Conservation (phyloP, 2,329 filamentous ascomycete genomes). For the Ophiostoma sp. region DNA sequence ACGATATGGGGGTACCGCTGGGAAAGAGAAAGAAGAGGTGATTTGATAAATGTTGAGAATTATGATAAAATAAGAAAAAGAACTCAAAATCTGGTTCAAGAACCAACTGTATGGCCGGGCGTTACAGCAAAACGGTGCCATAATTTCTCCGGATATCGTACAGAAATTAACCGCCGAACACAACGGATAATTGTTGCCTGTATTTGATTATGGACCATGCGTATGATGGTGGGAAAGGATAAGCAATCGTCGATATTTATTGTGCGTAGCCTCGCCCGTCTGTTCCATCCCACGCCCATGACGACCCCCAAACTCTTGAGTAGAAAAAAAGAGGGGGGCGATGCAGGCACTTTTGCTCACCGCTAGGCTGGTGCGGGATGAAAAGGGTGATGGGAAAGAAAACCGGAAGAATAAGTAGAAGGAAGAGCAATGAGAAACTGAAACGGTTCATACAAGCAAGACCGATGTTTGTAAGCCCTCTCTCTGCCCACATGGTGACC, state of each 20-base stretch:
- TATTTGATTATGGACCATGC: background rate
- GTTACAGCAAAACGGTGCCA: background rate
- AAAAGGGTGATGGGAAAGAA: background rate
- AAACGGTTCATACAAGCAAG: background rate
- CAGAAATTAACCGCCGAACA: background rate
- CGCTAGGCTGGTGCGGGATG: constrained; percentile 4
- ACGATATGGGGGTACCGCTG: background rate
- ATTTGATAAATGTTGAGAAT: background rate
- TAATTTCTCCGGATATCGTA: background rate
- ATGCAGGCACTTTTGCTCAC: constrained; percentile 3
- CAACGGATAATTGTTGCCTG: background rate
- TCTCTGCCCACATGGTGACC: too few relatives aligned
- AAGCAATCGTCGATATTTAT: too few relatives aligned
- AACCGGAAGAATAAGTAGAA: background rate
- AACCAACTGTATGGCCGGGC: background rate
- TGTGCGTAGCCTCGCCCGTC: background rate
- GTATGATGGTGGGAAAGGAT: background rate
- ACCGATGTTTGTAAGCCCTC: background rate
- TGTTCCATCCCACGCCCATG: background rate
- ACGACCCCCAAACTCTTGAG: background rate
- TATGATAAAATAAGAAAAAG: background rate
- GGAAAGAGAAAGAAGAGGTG: background rate
- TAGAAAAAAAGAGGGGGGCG: background rate
- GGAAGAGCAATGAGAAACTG: background rate
- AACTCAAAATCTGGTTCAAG: background rate